These are phyloP conservation scores for Lactarius tabidus DNA, from an alignment of 768 basidiomycete species.

Conservation along the genomic window DNA sequence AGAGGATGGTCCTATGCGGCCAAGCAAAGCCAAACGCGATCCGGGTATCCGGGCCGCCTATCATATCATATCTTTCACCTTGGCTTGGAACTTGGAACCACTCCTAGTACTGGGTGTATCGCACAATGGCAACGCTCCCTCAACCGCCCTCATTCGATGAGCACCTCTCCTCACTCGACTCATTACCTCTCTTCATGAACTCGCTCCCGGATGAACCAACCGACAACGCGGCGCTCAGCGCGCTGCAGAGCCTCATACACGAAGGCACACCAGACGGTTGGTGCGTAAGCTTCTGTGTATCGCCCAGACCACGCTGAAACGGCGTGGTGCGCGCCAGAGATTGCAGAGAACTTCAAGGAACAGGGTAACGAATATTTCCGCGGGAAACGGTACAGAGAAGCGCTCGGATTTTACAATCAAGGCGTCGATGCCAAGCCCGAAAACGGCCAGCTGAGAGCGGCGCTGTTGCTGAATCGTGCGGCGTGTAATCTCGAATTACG, in stretches of 20 bases:
- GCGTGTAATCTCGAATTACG: conserved; percentile 89
- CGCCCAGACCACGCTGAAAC: neutral
- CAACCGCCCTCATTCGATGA: conserved; percentile 33
- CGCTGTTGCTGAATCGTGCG: conserved; percentile 82
- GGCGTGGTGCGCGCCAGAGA: conserved; percentile 47
- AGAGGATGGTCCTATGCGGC: neutral
- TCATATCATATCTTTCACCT: neutral
- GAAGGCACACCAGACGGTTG: conserved; percentile 93
- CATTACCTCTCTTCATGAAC: conserved; percentile 90
- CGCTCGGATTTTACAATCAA: conserved; percentile 84
- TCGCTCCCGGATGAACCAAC: conserved; percentile 65
- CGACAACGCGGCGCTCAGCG: conserved; percentile 67
- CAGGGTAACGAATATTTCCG: conserved; percentile 95
- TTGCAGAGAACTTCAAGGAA: conserved; percentile 89
- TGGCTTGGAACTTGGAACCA: no score
- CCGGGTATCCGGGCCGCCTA: conserved; percentile 8
- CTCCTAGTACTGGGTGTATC: neutral
- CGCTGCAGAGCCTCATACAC: conserved; percentile 78
- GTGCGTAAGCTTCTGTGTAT: conserved; percentile 32
- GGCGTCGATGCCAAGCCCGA: conserved; percentile 82
- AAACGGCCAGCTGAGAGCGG: conserved; percentile 52
- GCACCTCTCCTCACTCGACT: conserved; percentile 48
- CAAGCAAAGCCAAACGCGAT: conserved; percentile 17
- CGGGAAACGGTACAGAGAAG: conserved; percentile 83
- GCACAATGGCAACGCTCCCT: neutral